Evolutionary conservation across 1,284 basidiomycete genomes (phyloP).

Genomic region (Ceratobasidium sp.): DNA sequence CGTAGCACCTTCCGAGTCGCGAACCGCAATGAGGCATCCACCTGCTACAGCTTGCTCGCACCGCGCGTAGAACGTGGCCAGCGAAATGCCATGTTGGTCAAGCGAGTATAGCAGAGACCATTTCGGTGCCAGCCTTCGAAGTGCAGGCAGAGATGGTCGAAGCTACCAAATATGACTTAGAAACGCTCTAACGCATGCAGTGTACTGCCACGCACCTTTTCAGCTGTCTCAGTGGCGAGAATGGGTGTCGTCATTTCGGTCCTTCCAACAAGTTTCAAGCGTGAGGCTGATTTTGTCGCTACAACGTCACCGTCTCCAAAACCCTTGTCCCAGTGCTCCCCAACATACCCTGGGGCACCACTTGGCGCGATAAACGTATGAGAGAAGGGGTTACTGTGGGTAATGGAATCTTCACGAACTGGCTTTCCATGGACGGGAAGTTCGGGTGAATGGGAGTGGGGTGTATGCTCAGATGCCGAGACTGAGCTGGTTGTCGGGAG

Average conservation of each 20-base stretch:
- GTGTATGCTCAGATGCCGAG: constrained; percentile 1
- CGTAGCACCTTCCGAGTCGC: constrained; percentile 44
- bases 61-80: constrained; percentile 82
- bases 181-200: not conserved
- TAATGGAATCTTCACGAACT: constrained; percentile 25
- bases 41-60: constrained; percentile 55
- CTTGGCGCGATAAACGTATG: constrained; percentile 24
- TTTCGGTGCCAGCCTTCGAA: constrained; percentile 75
- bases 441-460: constrained; percentile 16
- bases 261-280: constrained; percentile 25
- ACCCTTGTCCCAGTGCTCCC: constrained; percentile 32
- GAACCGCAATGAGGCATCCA: constrained; percentile 45
- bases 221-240: constrained; percentile 9
- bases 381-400: constrained; percentile 23
- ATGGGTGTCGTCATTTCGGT: constrained; percentile 33
- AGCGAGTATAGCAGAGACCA: constrained; percentile 93
- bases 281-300: constrained; percentile 1
- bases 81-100: constrained; percentile 93
- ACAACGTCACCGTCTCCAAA: constrained; percentile 11
- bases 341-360: constrained; percentile 24
- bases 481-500: constrained; percentile 5
- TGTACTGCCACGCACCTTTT: constrained; percentile 3
- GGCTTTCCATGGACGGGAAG: constrained; percentile 10
- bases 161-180: constrained; percentile 58
- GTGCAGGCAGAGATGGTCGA: constrained; percentile 74